Evolutionary conservation across 305 asterid species (phyloP).

Genomic region (Fraxinus baroniana): DNA sequence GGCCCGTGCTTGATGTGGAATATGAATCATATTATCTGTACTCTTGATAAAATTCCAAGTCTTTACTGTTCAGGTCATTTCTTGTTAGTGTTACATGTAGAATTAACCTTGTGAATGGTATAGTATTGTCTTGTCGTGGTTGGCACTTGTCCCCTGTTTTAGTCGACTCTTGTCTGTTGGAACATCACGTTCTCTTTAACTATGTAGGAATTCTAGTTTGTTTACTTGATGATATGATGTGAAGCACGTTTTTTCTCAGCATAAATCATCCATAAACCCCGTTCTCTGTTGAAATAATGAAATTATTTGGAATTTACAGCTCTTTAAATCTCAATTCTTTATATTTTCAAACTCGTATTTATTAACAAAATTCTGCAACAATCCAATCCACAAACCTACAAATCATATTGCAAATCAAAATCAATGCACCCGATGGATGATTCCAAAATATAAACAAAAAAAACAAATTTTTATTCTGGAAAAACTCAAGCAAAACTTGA

Average conservation of each 20-base stretch:
- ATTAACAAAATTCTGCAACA: background rate
- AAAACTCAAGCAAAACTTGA: background rate
- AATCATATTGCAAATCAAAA: background rate
- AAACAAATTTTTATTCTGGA: background rate
- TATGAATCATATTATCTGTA: background rate
- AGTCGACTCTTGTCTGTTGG: background rate
- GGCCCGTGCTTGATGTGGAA: constrained; percentile 35
- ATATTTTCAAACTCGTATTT: background rate
- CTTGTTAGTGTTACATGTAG: constrained; percentile 22
- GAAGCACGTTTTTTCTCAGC: too few relatives aligned
- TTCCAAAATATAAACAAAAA: background rate
- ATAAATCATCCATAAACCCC: too few relatives aligned
- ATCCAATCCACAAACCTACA: background rate
- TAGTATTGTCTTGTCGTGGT: constrained; percentile 26
- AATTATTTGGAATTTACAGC: background rate
- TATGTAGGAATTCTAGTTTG: background rate
- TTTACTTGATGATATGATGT: background rate
- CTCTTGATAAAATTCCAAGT: background rate
- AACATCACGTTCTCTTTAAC: background rate
- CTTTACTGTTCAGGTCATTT: constrained; percentile 19
- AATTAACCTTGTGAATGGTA: constrained; percentile 31
- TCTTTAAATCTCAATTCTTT: background rate
- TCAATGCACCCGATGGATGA: background rate
- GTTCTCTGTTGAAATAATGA: background rate
- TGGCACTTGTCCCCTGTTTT: constrained; percentile 11